Evolutionary conservation across 108 stramenopile genomes (phyloP).

Genomic region (Ochromonas danica): DNA sequence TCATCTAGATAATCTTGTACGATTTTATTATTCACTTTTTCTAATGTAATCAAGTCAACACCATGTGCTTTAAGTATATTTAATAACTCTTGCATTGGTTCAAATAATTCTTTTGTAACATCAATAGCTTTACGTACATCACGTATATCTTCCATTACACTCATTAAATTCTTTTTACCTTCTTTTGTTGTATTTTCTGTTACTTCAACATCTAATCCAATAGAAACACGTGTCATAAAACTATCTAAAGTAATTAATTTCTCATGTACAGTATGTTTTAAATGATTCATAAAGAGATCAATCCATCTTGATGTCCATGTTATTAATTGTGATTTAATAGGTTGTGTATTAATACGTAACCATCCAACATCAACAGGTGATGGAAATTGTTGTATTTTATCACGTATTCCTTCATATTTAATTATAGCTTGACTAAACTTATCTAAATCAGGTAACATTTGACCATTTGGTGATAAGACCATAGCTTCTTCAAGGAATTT

Average conservation of each 20-base stretch:
- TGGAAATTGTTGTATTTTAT: constrained; percentile 53
- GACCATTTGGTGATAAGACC: constrained; percentile 47
- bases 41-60: constrained; percentile 56
- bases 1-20: constrained; percentile 77
- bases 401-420: constrained; percentile 70
- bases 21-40: background rate
- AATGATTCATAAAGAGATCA: constrained; percentile 64
- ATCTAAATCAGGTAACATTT: constrained; percentile 53
- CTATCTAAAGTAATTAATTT: constrained; percentile 61
- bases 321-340: constrained; percentile 68
- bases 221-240: constrained; percentile 65
- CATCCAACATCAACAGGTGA: constrained; percentile 71
- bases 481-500: constrained; percentile 69
- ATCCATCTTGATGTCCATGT: constrained; percentile 67
- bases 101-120: constrained; percentile 66
- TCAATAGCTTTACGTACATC: constrained; percentile 72
- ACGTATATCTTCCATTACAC: constrained; percentile 75
- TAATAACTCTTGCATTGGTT: constrained; percentile 70
- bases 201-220: constrained; percentile 62
- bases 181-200: constrained; percentile 42
- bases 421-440: constrained; percentile 72
- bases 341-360: constrained; percentile 72
- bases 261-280: constrained; percentile 56
- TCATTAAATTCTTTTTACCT: constrained; percentile 64
- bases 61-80: constrained; percentile 71